phyloP scores from a whole-genome alignment of 805 yeast genomes.

The Scheffersomyces amazonensis region DNA sequence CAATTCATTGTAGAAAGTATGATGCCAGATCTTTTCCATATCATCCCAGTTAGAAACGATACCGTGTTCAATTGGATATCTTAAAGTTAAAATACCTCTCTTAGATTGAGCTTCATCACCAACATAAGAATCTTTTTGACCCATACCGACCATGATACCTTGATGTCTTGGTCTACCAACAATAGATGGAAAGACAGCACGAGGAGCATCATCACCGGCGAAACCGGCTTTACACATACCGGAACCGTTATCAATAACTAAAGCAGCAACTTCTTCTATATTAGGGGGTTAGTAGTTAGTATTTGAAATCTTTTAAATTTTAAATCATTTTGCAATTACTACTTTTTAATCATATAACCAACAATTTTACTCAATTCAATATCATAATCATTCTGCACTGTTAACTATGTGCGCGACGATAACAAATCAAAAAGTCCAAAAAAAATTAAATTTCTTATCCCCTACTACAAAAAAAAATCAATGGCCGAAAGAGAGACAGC shows the following conservation, averaged over 20 bases:
- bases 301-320: not conserved
- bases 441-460: no score
- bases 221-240: slow-evolving; percentile 99
- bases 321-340: not conserved
- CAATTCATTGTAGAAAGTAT: slow-evolving; percentile 99
- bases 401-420: no score
- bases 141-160: slow-evolving; percentile 99
- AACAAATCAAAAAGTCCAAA: no score
- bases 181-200: slow-evolving; percentile 99
- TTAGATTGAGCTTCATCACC: slow-evolving; percentile 99
- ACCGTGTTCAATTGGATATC: slow-evolving; percentile 99
- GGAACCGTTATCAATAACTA: slow-evolving; percentile 99
- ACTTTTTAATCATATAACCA: not conserved
- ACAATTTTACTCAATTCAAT: no score
- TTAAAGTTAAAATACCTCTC: slow-evolving; percentile 98
- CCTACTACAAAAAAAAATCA: no score
- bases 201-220: slow-evolving; percentile 99
- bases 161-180: slow-evolving; percentile 99
- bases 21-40: slow-evolving; percentile 99
- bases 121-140: slow-evolving; percentile 99
- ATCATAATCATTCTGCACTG: no score
- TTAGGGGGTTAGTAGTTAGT: slow-evolving; percentile 15
- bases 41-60: slow-evolving; percentile 99
- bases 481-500: no score
- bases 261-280: slow-evolving; percentile 48